A percentile compares a stretch with the other conserved stretches of the same genome.
Evolutionary conservation across 768 basidiomycete species (phyloP).

Genomic region (Cubamyces lactineus): DNA sequence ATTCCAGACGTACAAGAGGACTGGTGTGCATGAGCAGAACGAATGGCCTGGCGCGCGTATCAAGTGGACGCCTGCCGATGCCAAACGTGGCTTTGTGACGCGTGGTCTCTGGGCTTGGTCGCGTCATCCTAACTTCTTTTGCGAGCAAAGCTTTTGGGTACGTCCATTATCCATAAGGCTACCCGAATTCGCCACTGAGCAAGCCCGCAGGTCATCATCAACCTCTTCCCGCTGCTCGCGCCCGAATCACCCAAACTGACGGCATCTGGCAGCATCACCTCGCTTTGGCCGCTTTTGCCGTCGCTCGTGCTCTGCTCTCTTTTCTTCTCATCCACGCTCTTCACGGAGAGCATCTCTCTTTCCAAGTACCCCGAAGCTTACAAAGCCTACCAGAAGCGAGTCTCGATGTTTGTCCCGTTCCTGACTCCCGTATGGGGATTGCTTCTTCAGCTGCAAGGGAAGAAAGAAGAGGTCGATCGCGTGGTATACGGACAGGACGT

Average conservation of each 20-base stretch:
- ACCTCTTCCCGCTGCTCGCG: slow-evolving; percentile 63
- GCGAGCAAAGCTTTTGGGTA: slow-evolving; percentile 90
- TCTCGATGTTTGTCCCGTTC: slow-evolving; percentile 75
- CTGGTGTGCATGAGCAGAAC: slow-evolving; percentile 42
- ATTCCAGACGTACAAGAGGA: slow-evolving; percentile 79
- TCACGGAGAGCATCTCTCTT: slow-evolving; percentile 79
- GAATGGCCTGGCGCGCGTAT: slow-evolving; percentile 71
- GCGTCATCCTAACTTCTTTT: slow-evolving; percentile 91
- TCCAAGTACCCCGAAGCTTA: slow-evolving; percentile 77
- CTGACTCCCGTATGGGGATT: slow-evolving; percentile 49
- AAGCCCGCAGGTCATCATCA: slow-evolving; percentile 62
- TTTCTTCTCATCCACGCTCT: slow-evolving; percentile 76
- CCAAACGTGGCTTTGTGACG: slow-evolving; percentile 81
- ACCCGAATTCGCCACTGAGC: background rate
- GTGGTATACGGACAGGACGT: slow-evolving; percentile 46
- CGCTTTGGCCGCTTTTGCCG: slow-evolving; percentile 50
- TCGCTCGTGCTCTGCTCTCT: slow-evolving; percentile 65
- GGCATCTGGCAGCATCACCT: slow-evolving; percentile 31
- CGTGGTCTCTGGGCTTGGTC: slow-evolving; percentile 85
- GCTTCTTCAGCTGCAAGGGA: slow-evolving; percentile 42
- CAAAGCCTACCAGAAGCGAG: slow-evolving; percentile 70
- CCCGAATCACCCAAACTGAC: slow-evolving; percentile 35
- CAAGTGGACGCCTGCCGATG: slow-evolving; percentile 68
- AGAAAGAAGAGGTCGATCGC: slow-evolving; percentile 42
- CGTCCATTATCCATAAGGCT: slow-evolving; percentile 28